phyloP scores from a whole-genome alignment of 495 filamentous ascomycete species.

The Pseudotulostoma volvatum region DNA sequence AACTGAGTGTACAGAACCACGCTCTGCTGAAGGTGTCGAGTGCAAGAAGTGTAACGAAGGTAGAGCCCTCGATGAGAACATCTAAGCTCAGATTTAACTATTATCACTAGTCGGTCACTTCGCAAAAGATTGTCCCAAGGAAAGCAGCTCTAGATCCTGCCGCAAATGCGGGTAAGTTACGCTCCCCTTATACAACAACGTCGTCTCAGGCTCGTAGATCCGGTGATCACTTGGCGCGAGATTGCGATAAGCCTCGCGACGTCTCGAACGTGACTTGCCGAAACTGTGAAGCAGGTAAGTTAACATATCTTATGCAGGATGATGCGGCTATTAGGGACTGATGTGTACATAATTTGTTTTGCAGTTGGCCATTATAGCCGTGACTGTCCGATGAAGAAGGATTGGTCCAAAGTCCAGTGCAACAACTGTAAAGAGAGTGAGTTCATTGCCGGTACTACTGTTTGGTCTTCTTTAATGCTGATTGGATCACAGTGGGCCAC shows the following conservation, averaged over 20 bases:
- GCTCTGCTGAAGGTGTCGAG: constrained; percentile 55
- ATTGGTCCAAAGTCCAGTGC: constrained; percentile 64
- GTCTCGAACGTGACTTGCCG: constrained; percentile 39
- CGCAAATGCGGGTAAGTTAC: constrained; percentile 46
- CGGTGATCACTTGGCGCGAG: constrained; percentile 36
- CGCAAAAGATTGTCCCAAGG: constrained; percentile 61
- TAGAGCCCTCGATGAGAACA: constrained; percentile 17
- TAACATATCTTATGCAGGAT: neutral
- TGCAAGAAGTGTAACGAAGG: constrained; percentile 63
- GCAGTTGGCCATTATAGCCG: constrained; percentile 49
- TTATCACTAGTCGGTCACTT: constrained; percentile 55
- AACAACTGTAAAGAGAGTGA: constrained; percentile 54
- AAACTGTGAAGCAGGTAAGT: constrained; percentile 48
- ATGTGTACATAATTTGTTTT: no score
- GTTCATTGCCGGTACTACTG: constrained; percentile 10
- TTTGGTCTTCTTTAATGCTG: no score
- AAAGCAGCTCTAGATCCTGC: constrained; percentile 33
- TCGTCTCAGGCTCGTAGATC: constrained; percentile 13
- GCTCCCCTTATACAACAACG: neutral
- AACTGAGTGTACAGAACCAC: constrained; percentile 52
- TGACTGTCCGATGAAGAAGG: constrained; percentile 61
- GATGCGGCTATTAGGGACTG: no score
- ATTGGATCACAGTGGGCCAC: constrained; percentile 43
- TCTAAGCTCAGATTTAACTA: neutral
- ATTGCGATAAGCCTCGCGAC: constrained; percentile 38